Evolutionary conservation across 352 stramenopile genomes (phyloP), one percentile per base, ranked within the genome.

Genomic region (Saprolegnia diclina): DNA sequence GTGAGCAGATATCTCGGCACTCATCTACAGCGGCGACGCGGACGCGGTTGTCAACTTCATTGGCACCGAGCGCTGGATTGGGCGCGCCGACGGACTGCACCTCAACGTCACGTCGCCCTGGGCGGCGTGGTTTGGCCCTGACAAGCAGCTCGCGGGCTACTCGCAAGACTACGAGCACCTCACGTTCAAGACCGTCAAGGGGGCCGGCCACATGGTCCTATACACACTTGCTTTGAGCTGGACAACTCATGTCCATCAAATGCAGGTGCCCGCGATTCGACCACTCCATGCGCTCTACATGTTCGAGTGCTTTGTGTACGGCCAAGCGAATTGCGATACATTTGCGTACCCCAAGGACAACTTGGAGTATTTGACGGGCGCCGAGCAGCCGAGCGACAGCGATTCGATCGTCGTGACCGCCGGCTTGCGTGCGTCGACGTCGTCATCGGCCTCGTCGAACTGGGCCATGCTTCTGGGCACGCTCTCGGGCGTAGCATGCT

Each of bases 171-270:
- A 84, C 55, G 75, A 93, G 21, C 85, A 80, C n/a, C 67, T 97
- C 5, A 83, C 77, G 0, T 97, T 94, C 76, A 80, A 97, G 67
- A 98, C 90, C 0, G 88, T 97, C 73, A 92, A 95, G 56, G 91
- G 89, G 24, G 87, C 88, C 1, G 92, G 92, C 5, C 90, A 97
- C 74, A 93, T 97, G 82, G 91, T 97, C 56, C 91, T 90, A n/a
- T 2, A 35, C 29, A 18, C 13, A 22, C 5, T 46, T 5, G 0
- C 24, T 18, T 50, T 35, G 5, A 6, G 5, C 29, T 35, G 29
- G 29, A 35, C 29, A 4, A 35, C 4, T 14, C 13, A 22, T 7
- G 6, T 48, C 45, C 16, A 26, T 22, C 21, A 14, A 29, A n/a
- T 42, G n/a, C 56, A 67, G 61, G 61, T 90, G 22, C 80, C 82